Conservation (phyloP, 164 flowering plant species). For the Vitis vinifera region DNA sequence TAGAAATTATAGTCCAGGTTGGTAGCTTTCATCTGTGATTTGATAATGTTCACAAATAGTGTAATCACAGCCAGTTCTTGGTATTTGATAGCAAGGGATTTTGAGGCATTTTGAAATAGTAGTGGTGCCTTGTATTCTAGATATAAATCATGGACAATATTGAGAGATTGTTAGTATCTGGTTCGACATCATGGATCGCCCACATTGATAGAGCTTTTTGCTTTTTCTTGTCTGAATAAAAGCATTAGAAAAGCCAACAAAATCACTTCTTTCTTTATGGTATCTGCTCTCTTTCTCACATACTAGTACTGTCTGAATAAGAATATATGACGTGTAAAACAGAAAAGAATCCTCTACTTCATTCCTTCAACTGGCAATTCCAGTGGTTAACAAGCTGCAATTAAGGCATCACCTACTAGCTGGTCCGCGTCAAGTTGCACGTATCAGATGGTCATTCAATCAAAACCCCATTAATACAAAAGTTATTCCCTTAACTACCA, state of each 20-base stretch:
- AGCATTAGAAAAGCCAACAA: slow-evolving; percentile 16
- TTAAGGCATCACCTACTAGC: no score
- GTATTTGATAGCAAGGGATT: background rate
- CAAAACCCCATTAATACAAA: slow-evolving; percentile 18
- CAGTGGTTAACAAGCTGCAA: slow-evolving; percentile 7
- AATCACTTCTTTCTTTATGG: slow-evolving; percentile 13
- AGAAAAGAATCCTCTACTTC: background rate
- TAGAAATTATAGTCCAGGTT: no score
- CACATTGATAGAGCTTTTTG: slow-evolving; percentile 1
- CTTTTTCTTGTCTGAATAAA: slow-evolving; percentile 6
- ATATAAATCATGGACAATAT: background rate
- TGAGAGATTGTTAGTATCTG: slow-evolving; percentile 18
- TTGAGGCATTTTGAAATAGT: slow-evolving; percentile 5
- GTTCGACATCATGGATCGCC: slow-evolving; percentile 20
- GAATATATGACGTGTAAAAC: slow-evolving; percentile 28
- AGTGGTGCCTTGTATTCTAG: background rate
- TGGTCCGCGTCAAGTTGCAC: slow-evolving; percentile 13
- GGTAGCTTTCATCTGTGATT: no score
- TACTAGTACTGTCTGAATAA: background rate
- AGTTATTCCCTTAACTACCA: slow-evolving; percentile 6
- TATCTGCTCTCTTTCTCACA: slow-evolving; percentile 20
- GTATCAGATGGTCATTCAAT: slow-evolving; percentile 20
- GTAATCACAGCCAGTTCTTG: no score
- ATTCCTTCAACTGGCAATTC: slow-evolving; percentile 6
- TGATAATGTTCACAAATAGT: no score